A percentile compares a stretch with the other conserved stretches of the same genome.
Conservation (phyloP, 495 filamentous ascomycete species). For the Zalerion maritima region DNA sequence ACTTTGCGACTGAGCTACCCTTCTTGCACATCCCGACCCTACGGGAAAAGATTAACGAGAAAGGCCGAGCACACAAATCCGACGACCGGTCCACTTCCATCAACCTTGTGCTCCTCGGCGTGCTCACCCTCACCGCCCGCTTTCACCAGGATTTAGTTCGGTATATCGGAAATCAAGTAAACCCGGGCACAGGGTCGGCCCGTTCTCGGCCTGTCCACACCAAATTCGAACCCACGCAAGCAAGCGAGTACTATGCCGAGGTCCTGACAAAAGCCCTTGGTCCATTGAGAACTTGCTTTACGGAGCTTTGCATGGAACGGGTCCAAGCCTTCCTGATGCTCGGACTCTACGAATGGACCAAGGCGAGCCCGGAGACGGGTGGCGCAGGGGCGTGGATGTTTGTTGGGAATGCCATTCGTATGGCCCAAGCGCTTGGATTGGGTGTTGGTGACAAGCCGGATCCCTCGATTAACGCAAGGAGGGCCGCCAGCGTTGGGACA, state of each 20-base stretch:
- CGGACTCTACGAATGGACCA: slow-evolving; percentile 73
- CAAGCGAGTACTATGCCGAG: slow-evolving; percentile 68
- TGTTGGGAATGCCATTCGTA: slow-evolving; percentile 60
- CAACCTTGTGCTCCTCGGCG: slow-evolving; percentile 59
- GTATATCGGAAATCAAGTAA: slow-evolving; percentile 34
- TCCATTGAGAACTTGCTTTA: slow-evolving; percentile 38
- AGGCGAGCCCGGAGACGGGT: slow-evolving; percentile 38
- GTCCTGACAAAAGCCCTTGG: slow-evolving; percentile 53
- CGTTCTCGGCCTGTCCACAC: slow-evolving; percentile 17
- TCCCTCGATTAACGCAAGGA: too few species aligned
- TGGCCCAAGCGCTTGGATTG: slow-evolving; percentile 56
- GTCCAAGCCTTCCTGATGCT: slow-evolving; percentile 73
- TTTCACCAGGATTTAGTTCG: slow-evolving; percentile 58
- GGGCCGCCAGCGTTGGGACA: slow-evolving; percentile 25
- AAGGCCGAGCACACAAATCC: slow-evolving; percentile 21
- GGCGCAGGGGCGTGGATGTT: slow-evolving; percentile 67
- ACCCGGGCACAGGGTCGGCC: slow-evolving; percentile 17
- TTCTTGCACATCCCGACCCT: slow-evolving; percentile 73
- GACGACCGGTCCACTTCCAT: slow-evolving; percentile 33
- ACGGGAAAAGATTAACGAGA: slow-evolving; percentile 36
- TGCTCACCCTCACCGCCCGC: slow-evolving; percentile 65
- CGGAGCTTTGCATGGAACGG: slow-evolving; percentile 46
- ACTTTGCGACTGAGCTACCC: slow-evolving; percentile 69
- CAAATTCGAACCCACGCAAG: slow-evolving; percentile 41
- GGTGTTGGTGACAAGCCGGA: slow-evolving; percentile 41